Conservation (phyloP, 1,284 basidiomycete genomes). For the Ustilago esculenta region DNA sequence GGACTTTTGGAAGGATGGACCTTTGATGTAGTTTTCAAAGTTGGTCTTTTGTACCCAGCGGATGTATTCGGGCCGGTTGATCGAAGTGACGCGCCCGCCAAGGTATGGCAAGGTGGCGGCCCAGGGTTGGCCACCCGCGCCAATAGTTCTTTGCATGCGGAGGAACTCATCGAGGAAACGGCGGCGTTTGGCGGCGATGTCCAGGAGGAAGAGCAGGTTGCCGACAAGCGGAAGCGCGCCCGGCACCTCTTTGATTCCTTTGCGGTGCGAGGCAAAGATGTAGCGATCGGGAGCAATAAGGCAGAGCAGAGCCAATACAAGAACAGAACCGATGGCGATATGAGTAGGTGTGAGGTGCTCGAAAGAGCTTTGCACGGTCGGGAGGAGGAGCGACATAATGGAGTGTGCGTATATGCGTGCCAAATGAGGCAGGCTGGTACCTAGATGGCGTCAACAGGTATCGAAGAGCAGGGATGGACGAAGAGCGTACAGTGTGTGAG, state of each 20-base stretch:
- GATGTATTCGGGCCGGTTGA: slow-evolving; percentile 52
- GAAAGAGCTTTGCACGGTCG: slow-evolving; percentile 24
- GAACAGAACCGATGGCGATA: slow-evolving; percentile 22
- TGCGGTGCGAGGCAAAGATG: slow-evolving; percentile 40
- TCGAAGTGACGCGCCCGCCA: slow-evolving; percentile 33
- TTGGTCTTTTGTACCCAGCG: slow-evolving; percentile 56
- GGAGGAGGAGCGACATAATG: slow-evolving; percentile 30
- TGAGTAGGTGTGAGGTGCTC: slow-evolving; percentile 31
- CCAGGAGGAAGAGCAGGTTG: slow-evolving; percentile 39
- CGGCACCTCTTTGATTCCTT: slow-evolving; percentile 39
- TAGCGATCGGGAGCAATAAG: slow-evolving; percentile 46
- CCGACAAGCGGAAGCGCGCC: slow-evolving; percentile 38
- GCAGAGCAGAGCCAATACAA: slow-evolving; percentile 34
- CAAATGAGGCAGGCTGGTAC: not conserved
- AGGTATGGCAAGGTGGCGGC: slow-evolving; percentile 32
- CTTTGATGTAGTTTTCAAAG: slow-evolving; percentile 52
- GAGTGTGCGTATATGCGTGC: not conserved
- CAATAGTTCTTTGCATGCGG: slow-evolving; percentile 14
- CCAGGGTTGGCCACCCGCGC: slow-evolving; percentile 30
- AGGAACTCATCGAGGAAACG: slow-evolving; percentile 46
- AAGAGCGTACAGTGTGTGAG: no score
- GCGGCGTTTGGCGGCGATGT: slow-evolving; percentile 32
- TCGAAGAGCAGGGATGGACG: no score
- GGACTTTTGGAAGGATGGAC: slow-evolving; percentile 24
- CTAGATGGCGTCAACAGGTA: no score